Evolutionary conservation across 1,139 yeast species (phyloP).

Genomic region (Taphrina communis): DNA sequence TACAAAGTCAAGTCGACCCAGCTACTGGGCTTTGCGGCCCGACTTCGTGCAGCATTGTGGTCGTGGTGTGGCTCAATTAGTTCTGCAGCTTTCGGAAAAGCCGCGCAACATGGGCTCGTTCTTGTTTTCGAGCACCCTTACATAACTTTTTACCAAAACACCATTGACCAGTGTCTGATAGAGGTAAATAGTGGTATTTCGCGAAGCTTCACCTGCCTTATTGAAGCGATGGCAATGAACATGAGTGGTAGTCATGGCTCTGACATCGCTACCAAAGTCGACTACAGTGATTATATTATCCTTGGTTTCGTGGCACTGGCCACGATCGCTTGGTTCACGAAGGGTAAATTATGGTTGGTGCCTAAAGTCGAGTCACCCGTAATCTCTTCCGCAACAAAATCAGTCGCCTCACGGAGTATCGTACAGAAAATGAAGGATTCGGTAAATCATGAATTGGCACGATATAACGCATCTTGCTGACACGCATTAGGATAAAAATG

Average conservation of each 20-base stretch:
- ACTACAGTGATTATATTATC: constrained; percentile 63
- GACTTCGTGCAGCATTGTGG: not conserved
- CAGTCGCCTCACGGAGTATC: constrained; percentile 54
- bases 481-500: constrained; percentile 62
- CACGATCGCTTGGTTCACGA: constrained; percentile 68
- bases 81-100: not conserved
- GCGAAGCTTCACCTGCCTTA: no score
- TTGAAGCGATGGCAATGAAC: no score
- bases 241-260: not conserved
- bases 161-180: no score
- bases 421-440: constrained; percentile 66
- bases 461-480: not conserved
- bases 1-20: no score
- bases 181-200: no score
- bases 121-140: not conserved
- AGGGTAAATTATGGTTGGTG: constrained; percentile 66
- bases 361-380: constrained; percentile 67
- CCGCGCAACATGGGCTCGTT: not conserved
- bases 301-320: constrained; percentile 69
- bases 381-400: constrained; percentile 42
- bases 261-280: constrained; percentile 16
- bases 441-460: constrained; percentile 26
- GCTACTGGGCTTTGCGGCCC: no score
- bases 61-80: not conserved
- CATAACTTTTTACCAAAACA: not conserved